Evolutionary conservation across 2,329 filamentous ascomycete species (phyloP), one percentile per base, ranked within the genome.

Genomic region (Graphium sp.): DNA sequence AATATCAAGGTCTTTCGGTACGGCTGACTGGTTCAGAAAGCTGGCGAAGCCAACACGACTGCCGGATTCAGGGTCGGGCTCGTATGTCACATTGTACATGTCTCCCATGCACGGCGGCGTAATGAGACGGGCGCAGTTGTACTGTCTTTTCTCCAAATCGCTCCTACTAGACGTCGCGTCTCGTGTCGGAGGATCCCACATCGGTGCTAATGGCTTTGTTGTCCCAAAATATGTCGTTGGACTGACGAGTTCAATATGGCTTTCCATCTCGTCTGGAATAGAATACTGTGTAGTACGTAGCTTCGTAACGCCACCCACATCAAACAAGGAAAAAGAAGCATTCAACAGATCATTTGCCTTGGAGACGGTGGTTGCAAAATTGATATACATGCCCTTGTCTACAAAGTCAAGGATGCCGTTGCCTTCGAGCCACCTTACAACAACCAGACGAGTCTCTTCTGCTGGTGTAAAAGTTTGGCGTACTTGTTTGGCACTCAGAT

Each of bases 1-100:
- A 11, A 37, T 31, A 12, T 50, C 48, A 14, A 64, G 42, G 35
- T 68, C 64, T 4, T 40, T 39, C 37, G 58, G 56, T 17, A 50
- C 48, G 16, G 64, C 61, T 9, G 55, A 58, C 38, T 66, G 39
- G 39, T 64, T 60, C 12, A 67, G 44, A 42, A 66, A 68, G 30
- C 53, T 59, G 20, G 53, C 55, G 36, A 68, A 66, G 12, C 51
- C 61, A 10, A 64, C 48, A 13, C 51, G 52, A 40, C 58, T 64
- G 3, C 62, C 61, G 10, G 52, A 52, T 7, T 47, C 46, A 7
- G 50, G 41, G 18, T 56, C 47, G 8, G 58, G 48, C 20, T 48
- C 52, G 42, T 66, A 65, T 34, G 49, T 41, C 30, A 60, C 50
- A 35, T 59, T 58, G 49, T 67, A 67, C 20, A 62, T 45, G 35